phyloP scores from a whole-genome alignment of 179 eudicot species.

The Patellifolia procumbens region DNA sequence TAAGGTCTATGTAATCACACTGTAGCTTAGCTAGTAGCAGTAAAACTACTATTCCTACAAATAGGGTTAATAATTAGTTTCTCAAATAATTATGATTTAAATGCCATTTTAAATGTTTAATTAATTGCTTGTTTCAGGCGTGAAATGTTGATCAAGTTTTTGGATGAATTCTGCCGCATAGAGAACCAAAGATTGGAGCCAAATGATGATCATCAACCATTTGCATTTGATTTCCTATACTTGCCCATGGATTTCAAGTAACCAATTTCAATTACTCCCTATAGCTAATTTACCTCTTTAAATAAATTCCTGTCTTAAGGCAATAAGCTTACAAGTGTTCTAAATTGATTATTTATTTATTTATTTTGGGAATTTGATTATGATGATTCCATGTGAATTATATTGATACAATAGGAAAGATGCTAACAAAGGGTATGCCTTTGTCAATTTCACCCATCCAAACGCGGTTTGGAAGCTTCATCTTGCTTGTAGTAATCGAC shows the following conservation, averaged over 20 bases:
- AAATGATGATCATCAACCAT: constrained; percentile 4
- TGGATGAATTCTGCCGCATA: constrained; percentile 24
- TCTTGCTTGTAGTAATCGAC: constrained; percentile 8
- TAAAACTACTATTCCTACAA: neutral
- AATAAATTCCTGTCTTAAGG: neutral
- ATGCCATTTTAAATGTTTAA: neutral
- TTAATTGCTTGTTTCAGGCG: constrained; percentile 21
- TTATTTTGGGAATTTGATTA: neutral
- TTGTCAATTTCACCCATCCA: constrained; percentile 30
- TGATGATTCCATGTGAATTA: neutral
- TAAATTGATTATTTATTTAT: too few species aligned
- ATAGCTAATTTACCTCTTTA: neutral
- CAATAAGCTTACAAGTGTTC: neutral
- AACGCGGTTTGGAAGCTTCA: constrained; percentile 25
- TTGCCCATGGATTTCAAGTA: constrained; percentile 34
- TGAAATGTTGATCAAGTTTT: constrained; percentile 22
- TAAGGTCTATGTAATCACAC: neutral
- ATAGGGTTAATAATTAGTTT: constrained; percentile 14
- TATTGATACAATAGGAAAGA: constrained; percentile 13
- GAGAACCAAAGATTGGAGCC: constrained; percentile 22
- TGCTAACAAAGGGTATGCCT: constrained; percentile 34
- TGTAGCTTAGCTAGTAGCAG: neutral
- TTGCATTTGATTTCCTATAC: constrained; percentile 32
- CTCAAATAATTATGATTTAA: neutral
- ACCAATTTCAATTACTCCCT: neutral